phyloP scores from a whole-genome alignment of 2,329 filamentous ascomycete species.

The Penicillium hordei region DNA sequence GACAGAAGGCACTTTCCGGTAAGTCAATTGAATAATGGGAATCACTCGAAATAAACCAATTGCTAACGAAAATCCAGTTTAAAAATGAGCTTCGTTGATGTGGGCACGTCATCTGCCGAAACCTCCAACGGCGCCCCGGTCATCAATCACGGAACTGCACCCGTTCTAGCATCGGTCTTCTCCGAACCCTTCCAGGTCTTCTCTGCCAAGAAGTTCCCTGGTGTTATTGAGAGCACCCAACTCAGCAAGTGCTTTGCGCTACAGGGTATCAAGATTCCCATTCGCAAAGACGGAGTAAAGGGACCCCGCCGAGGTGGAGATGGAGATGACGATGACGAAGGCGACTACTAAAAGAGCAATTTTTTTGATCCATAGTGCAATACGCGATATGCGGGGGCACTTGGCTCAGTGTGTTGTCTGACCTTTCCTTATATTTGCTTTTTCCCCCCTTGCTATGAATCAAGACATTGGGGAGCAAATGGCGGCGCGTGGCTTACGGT shows the following conservation, averaged over 20 bases:
- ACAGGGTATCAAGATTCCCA: constrained; percentile 96
- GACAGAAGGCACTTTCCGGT: constrained; percentile 90
- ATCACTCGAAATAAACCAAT: background rate
- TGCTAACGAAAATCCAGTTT: constrained; percentile 45
- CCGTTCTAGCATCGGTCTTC: constrained; percentile 80
- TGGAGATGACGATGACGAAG: constrained; percentile 35
- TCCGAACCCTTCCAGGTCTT: constrained; percentile 90
- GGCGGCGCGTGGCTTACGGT: constrained; percentile 29
- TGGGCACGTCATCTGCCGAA: constrained; percentile 56
- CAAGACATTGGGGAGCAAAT: constrained; percentile 20
- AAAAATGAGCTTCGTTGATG: constrained; percentile 79
- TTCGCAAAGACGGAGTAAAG: constrained; percentile 76
- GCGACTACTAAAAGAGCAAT: constrained; percentile 27
- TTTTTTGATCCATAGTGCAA: constrained; percentile 1
- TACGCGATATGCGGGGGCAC: background rate
- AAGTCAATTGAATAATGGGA: constrained; percentile 30
- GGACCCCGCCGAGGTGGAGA: constrained; percentile 37
- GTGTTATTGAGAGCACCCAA: constrained; percentile 88
- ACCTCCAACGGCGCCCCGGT: constrained; percentile 44
- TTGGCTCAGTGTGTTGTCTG: background rate
- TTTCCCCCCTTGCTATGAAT: constrained; percentile 20
- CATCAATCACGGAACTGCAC: constrained; percentile 73
- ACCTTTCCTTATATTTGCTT: constrained; percentile 7
- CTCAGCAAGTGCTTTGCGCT: constrained; percentile 89
- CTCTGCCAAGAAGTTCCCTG: constrained; percentile 97